Percentiles rank a stretch among this genome's conserved stretches.
These are phyloP conservation scores for Fusarium cyanostomum DNA, from an alignment of 2,329 filamentous ascomycete genomes.

Conservation along the genomic window DNA sequence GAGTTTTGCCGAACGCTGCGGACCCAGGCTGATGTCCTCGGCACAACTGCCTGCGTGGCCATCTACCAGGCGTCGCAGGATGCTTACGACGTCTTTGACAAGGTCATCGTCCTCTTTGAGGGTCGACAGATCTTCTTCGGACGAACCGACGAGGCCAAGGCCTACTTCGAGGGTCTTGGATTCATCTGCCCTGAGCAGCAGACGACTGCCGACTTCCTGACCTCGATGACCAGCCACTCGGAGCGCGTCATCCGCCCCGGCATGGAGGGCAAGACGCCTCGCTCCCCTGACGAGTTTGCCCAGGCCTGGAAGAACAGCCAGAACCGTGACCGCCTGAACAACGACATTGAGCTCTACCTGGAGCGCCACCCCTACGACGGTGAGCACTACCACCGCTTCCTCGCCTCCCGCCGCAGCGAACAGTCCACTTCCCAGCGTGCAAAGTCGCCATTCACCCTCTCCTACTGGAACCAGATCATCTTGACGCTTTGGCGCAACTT, in stretches of 20 bases:
- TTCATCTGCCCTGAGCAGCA: conserved; percentile 64
- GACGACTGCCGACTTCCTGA: conserved; percentile 78
- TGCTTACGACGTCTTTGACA: conserved; percentile 65
- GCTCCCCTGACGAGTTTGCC: conserved; percentile 50
- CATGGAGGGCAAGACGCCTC: conserved; percentile 45
- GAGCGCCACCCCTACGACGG: conserved; percentile 36
- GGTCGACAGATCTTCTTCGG: conserved; percentile 68
- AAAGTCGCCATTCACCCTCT: conserved; percentile 29
- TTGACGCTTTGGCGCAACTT: conserved; percentile 19
- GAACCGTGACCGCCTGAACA: conserved; percentile 37
- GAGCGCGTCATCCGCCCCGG: conserved; percentile 48
- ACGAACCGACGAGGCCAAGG: conserved; percentile 29
- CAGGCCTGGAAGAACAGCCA: conserved; percentile 44
- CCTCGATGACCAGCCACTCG: conserved; percentile 53
- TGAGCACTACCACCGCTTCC: conserved; percentile 33
- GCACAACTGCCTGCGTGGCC: conserved; percentile 67
- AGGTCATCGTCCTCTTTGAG: conserved; percentile 73
- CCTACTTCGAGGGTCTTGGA: conserved; percentile 52
- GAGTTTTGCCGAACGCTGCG: conserved; percentile 72
- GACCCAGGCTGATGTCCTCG: conserved; percentile 66
- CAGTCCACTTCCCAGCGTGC: conserved; percentile 18
- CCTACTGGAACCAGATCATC: conserved; percentile 11
- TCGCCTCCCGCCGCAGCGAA: conserved; percentile 29
- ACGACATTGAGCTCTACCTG: conserved; percentile 45
- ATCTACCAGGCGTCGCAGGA: conserved; percentile 68